Base-by-base conservation (phyloP, 441 rosid species). In the Geranium incanum region DNA sequence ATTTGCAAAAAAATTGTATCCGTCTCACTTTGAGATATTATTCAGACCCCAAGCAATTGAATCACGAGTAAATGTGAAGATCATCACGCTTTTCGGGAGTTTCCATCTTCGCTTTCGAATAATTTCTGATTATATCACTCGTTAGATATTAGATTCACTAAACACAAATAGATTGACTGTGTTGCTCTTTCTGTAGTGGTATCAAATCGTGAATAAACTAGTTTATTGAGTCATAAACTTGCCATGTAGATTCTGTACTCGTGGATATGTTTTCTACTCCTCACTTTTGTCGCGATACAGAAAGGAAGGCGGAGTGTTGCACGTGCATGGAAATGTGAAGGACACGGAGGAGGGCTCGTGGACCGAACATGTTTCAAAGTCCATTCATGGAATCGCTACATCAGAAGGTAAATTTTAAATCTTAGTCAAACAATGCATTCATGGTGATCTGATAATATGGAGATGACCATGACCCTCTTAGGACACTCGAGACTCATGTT, bases 281-380 rank as follows among this genome's bases (percentile, higher is more conserved):
- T 48, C 55, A 48, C n/a, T 39, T 39, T 39, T 39, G 43, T 39
- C 43, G 5, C 9, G 55, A 71, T 82, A 78, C 86, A 92, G 97
- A 84, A 85, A 74, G n/a, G 84, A 82, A 72, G 99, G 97, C 6
- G 99, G 99, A 65, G 74, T 81, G 67, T 78, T 89, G 36, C 95
- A 91, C 73, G 88, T 91, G 72, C 96, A 93, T 52, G 98, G 89
- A 43, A 91, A 89, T 70, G 89, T 85, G 76, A 91, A 88, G 83
- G 97, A 93, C 81, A 76, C 89, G 0, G 90, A 92, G 60, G 91
- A 84, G 78, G 80, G 73, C 60, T 74, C 52, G 8, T 92, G 97
- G 99, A 67, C 77, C 3, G 84, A 86, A 50, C 84, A 87, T 45
- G 86, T 92, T 67, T 37, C 78, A 28, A 83, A 48, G 70, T 86